Conservation (phyloP, 192 early-diverging fungal genomes). For the Mortierella antarctica region DNA sequence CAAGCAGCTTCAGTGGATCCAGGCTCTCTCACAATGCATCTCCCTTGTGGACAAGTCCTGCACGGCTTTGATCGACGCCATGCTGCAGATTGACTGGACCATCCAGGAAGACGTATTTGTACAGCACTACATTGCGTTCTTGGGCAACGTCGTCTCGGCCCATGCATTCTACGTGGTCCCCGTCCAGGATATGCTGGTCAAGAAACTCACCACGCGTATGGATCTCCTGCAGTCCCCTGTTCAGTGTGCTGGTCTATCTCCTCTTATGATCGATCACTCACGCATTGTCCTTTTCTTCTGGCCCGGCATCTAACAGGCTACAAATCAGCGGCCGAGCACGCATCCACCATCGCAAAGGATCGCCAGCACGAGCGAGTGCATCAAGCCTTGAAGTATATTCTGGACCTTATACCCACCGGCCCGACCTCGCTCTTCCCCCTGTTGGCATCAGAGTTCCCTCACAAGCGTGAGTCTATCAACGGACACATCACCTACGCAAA, state of each 20-base stretch:
- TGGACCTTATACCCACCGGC: constrained; percentile 77
- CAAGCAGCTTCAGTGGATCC: constrained; percentile 57
- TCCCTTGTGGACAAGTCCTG: constrained; percentile 60
- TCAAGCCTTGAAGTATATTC: constrained; percentile 66
- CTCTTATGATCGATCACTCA: background rate
- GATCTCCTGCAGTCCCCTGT: background rate
- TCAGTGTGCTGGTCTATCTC: background rate
- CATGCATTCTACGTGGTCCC: constrained; percentile 75
- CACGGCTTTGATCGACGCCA: constrained; percentile 64
- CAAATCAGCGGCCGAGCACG: background rate
- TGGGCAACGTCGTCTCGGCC: constrained; percentile 81
- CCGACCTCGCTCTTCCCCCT: constrained; percentile 70
- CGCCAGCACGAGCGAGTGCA: constrained; percentile 67
- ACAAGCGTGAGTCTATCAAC: constrained; percentile 69
- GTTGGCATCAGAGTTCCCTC: constrained; percentile 76
- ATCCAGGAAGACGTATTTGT: constrained; percentile 62
- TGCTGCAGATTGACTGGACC: constrained; percentile 71
- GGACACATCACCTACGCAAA: constrained; percentile 76
- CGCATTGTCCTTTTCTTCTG: background rate
- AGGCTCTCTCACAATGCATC: constrained; percentile 57
- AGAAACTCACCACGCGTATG: constrained; percentile 64
- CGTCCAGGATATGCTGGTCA: constrained; percentile 69
- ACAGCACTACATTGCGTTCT: constrained; percentile 65
- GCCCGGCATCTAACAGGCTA: constrained; percentile 9
- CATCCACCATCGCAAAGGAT: constrained; percentile 6